Base-by-base conservation (phyloP, 2,329 filamentous ascomycete species). In the Colletotrichum australisinense region DNA sequence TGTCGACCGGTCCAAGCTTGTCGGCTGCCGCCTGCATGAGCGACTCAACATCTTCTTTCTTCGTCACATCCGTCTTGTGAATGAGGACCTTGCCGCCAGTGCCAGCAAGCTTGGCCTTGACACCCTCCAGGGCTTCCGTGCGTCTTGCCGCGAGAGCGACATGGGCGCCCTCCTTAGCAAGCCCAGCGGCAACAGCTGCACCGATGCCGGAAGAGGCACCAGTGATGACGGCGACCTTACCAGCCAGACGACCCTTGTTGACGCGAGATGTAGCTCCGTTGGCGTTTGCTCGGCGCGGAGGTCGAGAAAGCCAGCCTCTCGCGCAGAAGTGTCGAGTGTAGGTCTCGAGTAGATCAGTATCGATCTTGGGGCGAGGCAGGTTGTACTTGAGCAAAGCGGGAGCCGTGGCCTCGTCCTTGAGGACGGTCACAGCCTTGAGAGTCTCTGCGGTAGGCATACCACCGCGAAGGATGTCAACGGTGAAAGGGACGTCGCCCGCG, bases 311-410 rank as follows among this genome's bases (percentile, higher is more conserved):
- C 94, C 94, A 96, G 57, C 94, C 94, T 80, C 94, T 86, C 22
- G 93, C 93, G 79, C 93, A 95, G 87, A 94, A 96, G 80, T 95
- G 93, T 19, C 94, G 92, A 26, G 92, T 90, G 79, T 96, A 96
- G 0, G 91, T 95, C 80, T 94, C 91, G 7, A 95, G 88, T n/a
- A 96, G 84, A 16, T 89, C 86, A 22, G 83, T 85, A 78, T 95
- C 92, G 28, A 95, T 92, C 81, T 91, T 92, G 2, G 93, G 92
- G 5, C 93, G 88, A 76, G 90, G 85, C 1, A 95, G 73, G 78
- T 87, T 77, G 83, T 88, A 79, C 82, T 80, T 76, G 6, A 82
- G 80, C 16, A 90, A 89, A 63, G 90, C 86, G 1, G 92, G 89
- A 55, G 88, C 86, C 0, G 94, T 95, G 64, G 88, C 87, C 12